phyloP scores from a whole-genome alignment of 1,284 basidiomycete genomes.

The Cutaneotrichosporon daszewskae region DNA sequence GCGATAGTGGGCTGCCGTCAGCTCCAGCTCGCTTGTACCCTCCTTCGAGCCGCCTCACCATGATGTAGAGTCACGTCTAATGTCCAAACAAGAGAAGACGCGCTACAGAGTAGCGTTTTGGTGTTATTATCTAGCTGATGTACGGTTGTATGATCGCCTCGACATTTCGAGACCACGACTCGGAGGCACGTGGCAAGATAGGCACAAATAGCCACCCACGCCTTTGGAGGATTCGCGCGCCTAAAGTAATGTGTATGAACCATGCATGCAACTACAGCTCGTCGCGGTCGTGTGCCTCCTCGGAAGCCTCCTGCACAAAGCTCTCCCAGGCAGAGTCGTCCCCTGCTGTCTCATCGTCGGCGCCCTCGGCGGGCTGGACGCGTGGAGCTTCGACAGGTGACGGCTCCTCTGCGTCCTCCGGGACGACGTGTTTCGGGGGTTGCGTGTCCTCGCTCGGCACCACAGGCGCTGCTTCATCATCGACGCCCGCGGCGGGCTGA shows the following conservation, averaged over 20 bases:
- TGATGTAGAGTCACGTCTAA: too few relatives aligned
- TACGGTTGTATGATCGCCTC: too few relatives aligned
- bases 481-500: slow-evolving; percentile 11
- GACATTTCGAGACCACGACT: too few relatives aligned
- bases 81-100: too few relatives aligned
- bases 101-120: too few relatives aligned
- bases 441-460: slow-evolving; percentile 1
- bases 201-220: too few relatives aligned
- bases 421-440: slow-evolving; percentile 1
- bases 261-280: slow-evolving; percentile 13
- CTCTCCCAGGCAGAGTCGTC: too few relatives aligned
- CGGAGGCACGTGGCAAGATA: too few relatives aligned
- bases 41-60: background rate
- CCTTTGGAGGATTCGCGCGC: too few relatives aligned
- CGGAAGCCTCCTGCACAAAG: background rate
- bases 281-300: slow-evolving; percentile 6
- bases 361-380: slow-evolving; percentile 11
- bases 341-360: slow-evolving; percentile 4
- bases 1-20: slow-evolving; percentile 71
- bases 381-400: slow-evolving; percentile 10
- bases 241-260: too few relatives aligned
- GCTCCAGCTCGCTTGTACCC: background rate
- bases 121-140: too few relatives aligned
- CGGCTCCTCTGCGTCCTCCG: slow-evolving; percentile 7
- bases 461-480: slow-evolving; percentile 4